Base-by-base conservation (phyloP, 2,329 filamentous ascomycete species). In the Xylariaceae sp. region DNA sequence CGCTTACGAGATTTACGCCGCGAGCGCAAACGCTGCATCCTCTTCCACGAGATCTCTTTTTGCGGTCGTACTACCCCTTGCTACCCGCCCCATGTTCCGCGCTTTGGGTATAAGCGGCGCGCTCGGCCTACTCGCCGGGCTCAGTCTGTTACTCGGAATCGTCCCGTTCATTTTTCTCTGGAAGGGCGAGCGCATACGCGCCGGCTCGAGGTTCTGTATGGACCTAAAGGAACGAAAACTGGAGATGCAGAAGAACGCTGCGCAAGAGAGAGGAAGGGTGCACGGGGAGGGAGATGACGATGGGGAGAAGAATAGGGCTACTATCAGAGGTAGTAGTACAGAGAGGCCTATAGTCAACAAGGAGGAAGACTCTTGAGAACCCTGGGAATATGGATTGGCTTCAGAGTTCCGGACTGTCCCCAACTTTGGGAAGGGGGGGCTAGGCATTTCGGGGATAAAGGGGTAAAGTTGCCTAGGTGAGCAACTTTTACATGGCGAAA, bases 1-100 rank as follows among this genome's bases (percentile, higher is more conserved):
- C 50, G 78, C 79, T n/a, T 84, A 84, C 58, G 73, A 78, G 47
- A 70, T 78, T 31, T 83, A 75, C 50, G 76, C 78, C 0, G 75
- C 75, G 1, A 73, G 68, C 13, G 75, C 72, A 3, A 66, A 75
- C 38, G 73, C 73, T 0, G 71, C 73, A 0, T 63, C 71, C 1
- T 70, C 66, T 4, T 69, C 68, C 33, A 60, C 64, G 34, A 65
- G 74, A 3, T 73, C 67, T 16, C 52, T 75, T 3, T 60, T 74
- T 8, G 75, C 72, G 2, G 70, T 70, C 1, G 62, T 80, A 1
- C 64, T 83, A 31, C 78, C 79, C 3, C 63, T 83, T 13, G 71
- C 71, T 9, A 70, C 71, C 3, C 59, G 62, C 2, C 64, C 63
- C 41, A 73, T 76, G 68, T 76, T 76, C 43, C 41, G 48, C 2